Evolutionary conservation across 2,329 filamentous ascomycete genomes (phyloP).

Genomic region (Fusarium pseudocircinatum): DNA sequence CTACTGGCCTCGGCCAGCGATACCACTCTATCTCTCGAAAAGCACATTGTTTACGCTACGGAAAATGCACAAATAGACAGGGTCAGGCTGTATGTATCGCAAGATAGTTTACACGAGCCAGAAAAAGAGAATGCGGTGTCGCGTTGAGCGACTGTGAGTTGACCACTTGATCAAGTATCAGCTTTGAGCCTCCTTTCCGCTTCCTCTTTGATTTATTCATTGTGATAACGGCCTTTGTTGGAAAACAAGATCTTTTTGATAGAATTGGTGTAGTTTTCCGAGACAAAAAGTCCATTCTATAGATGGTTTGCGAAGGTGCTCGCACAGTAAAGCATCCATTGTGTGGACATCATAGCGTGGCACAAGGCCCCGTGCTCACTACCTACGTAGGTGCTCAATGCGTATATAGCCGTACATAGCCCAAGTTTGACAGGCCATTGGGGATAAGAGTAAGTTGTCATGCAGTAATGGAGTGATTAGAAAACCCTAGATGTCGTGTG

Average conservation of each 20-base stretch:
- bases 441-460: too few relatives aligned
- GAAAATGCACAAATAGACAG: conserved; percentile 33
- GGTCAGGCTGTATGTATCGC: conserved; percentile 22
- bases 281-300: background rate
- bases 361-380: background rate
- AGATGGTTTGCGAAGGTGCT: background rate
- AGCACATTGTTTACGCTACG: conserved; percentile 9
- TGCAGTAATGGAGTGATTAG: background rate
- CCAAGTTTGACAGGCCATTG: too few relatives aligned
- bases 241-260: background rate
- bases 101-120: conserved; percentile 29
- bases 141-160: conserved; percentile 23
- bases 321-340: background rate
- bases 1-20: conserved; percentile 14
- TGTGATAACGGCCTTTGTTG: background rate
- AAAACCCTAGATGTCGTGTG: background rate
- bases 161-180: conserved; percentile 31
- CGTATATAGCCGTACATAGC: background rate
- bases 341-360: background rate
- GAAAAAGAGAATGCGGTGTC: conserved; percentile 33
- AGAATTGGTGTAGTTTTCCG: background rate
- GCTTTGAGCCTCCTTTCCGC: conserved; percentile 20
- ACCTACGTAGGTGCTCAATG: background rate
- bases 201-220: conserved; percentile 33
- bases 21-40: conserved; percentile 12